Conservation (phyloP, 768 basidiomycete genomes). For the Leccinellum rugosiceps region DNA sequence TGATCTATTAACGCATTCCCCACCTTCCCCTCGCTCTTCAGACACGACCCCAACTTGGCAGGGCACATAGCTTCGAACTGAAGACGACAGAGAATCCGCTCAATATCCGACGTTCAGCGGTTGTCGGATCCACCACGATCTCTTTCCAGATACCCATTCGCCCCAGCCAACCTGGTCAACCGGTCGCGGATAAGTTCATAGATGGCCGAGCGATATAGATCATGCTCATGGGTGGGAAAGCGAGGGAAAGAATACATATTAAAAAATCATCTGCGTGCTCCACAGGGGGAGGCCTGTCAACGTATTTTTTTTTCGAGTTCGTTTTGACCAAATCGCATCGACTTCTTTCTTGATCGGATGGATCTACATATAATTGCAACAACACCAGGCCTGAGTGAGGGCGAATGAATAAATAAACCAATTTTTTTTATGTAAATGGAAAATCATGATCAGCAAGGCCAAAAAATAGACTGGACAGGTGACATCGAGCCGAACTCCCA, state of each 20-base stretch:
- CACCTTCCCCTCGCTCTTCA: neutral
- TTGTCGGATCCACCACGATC: neutral
- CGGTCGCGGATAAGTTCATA: neutral
- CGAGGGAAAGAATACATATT: neutral
- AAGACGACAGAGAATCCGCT: neutral
- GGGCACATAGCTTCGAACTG: neutral
- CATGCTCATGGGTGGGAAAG: neutral
- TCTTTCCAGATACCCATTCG: neutral
- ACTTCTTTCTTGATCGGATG: slow-evolving; percentile 4
- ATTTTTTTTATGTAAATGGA: neutral
- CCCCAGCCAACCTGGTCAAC: neutral
- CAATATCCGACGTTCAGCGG: neutral
- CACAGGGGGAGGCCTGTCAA: neutral
- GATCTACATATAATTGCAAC: neutral
- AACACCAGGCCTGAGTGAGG: neutral
- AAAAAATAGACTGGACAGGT: neutral
- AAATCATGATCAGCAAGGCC: neutral
- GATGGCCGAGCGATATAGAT: neutral
- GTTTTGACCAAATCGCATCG: slow-evolving; percentile 26
- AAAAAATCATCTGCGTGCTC: neutral
- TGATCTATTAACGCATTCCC: neutral
- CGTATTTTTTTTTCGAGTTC: slow-evolving; percentile 17
- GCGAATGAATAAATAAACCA: neutral
- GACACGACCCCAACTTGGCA: neutral
- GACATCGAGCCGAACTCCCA: neutral